Evolutionary conservation across 2,329 filamentous ascomycete species (phyloP), one percentile per base, ranked within the genome.

Genomic region (Penicillium hesseltinei): DNA sequence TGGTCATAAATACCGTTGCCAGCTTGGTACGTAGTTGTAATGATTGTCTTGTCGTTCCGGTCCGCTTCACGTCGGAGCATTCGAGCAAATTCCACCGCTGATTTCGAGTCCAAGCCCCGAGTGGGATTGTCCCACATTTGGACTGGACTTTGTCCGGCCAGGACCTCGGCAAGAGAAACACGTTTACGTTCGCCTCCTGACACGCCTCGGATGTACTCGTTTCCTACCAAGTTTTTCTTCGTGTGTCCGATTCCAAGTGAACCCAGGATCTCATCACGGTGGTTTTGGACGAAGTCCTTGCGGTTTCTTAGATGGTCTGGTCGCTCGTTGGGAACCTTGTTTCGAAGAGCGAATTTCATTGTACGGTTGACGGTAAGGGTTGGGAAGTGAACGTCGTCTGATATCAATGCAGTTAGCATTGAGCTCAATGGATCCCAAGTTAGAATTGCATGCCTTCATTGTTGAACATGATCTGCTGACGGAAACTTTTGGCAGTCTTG

Each of bases 291-390:
- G 55, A 71, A 76, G 1, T 66, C 63, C 13, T 66, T 62, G 23
- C 66, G 67, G 21, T 66, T 61, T 17, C 65, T 61, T 3, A 68
- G 47, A 15, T 63, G 59, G 1, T 63, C 61, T 0, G 68, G 66
- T 2, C 71, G 64, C 48, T 71, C 67, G 6, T 63, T 59, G 1
- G 71, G 71, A 2, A 73, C 48, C 27, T 73, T 73, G 51, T 72
- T 85, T 35, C 84, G 81, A 1, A 88, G 80, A 0, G 89, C 89
- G 65, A 92, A 92, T 56, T 85, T 82, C 17, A 92, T 80, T 0
- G 89, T 92, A 56, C 90, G 82, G 1, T 88, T 87, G 5, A 92
- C 88, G 0, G 86, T 91, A 21, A 92, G 76, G 4, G 88, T 87
- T 0, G 89, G 86, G 61, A 91, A 92, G 67, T 91, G 88, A 23